Conservation (phyloP, 2,329 filamentous ascomycete genomes). For the Ascochyta fabae region DNA sequence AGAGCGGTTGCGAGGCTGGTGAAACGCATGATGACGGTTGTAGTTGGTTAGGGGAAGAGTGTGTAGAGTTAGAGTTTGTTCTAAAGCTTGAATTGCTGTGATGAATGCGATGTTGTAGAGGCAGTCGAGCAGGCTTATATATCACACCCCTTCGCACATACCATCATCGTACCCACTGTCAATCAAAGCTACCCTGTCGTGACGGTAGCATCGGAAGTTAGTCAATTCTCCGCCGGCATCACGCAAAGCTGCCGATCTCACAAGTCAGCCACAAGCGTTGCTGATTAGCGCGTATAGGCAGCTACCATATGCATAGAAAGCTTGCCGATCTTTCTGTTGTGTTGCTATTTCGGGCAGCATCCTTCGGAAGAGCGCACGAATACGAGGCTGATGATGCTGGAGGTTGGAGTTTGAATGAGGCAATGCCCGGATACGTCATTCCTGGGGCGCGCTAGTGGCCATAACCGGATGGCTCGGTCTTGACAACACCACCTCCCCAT, state of each 20-base stretch:
- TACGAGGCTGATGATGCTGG: constrained; percentile 17
- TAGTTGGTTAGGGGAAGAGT: neutral
- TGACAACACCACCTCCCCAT: neutral
- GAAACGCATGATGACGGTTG: constrained; percentile 15
- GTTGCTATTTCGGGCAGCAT: constrained; percentile 1
- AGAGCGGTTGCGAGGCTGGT: constrained; percentile 9
- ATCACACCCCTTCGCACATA: neutral
- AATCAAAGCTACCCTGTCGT: constrained; percentile 12
- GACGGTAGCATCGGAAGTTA: constrained; percentile 6
- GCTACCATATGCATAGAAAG: too few species aligned
- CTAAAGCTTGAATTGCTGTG: neutral
- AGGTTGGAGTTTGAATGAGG: neutral
- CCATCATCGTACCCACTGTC: constrained; percentile 2
- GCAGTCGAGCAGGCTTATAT: neutral
- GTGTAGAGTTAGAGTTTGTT: neutral
- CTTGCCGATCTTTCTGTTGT: neutral
- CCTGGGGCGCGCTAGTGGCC: constrained; percentile 3
- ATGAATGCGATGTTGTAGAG: neutral
- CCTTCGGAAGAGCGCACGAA: neutral
- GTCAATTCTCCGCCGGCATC: neutral
- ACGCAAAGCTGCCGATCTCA: constrained; percentile 10
- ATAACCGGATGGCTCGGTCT: neutral
- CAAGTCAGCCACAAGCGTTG: constrained; percentile 10
- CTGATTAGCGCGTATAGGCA: neutral
- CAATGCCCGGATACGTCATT: constrained; percentile 5